These are phyloP conservation scores for Dictyostelium discoideum DNA, from an alignment of 78 protist species.

Conservation along the genomic window DNA sequence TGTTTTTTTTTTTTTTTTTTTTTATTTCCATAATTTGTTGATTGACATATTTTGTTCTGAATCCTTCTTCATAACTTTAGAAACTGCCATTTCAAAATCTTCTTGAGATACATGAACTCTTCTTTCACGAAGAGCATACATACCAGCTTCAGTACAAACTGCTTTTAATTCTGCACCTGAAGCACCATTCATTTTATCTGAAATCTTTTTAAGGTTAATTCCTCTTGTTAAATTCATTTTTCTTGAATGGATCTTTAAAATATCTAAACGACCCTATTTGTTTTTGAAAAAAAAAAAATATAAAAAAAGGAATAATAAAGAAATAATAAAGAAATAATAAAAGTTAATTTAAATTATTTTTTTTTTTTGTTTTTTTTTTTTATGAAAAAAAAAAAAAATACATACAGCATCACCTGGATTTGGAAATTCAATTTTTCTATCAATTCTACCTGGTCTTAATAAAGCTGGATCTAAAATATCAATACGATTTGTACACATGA, in stretches of 20 bases:
- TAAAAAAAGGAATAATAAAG: no score
- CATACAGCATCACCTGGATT: conserved; percentile 83
- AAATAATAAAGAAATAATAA: not conserved
- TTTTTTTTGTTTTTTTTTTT: no score
- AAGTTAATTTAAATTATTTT: not conserved
- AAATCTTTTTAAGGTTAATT: conserved; percentile 95
- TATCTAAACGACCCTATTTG: conserved; percentile 95
- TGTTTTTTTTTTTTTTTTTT: conserved; percentile 3
- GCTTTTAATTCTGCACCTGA: conserved; percentile 99
- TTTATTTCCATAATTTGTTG: conserved; percentile 95
- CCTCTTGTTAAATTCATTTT: conserved; percentile 99
- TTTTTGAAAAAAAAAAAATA: not conserved
- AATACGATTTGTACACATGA: conserved; percentile 99
- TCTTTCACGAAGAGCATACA: conserved; percentile 99
- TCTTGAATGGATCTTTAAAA: conserved; percentile 99
- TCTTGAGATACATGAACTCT: conserved; percentile 99
- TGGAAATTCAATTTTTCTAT: conserved; percentile 98
- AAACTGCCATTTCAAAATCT: conserved; percentile 99
- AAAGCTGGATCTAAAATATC: conserved; percentile 99
- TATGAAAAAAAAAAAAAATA: not conserved
- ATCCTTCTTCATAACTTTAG: conserved; percentile 98
- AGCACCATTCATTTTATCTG: conserved; percentile 94
- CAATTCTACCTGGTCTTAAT: conserved; percentile 99
- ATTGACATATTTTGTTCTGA: conserved; percentile 95
- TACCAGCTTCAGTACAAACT: conserved; percentile 99